Percentiles rank a stretch among this genome's conserved stretches.
phyloP scores from a whole-genome alignment of 148 eudicot genomes.

The Silene conica region DNA sequence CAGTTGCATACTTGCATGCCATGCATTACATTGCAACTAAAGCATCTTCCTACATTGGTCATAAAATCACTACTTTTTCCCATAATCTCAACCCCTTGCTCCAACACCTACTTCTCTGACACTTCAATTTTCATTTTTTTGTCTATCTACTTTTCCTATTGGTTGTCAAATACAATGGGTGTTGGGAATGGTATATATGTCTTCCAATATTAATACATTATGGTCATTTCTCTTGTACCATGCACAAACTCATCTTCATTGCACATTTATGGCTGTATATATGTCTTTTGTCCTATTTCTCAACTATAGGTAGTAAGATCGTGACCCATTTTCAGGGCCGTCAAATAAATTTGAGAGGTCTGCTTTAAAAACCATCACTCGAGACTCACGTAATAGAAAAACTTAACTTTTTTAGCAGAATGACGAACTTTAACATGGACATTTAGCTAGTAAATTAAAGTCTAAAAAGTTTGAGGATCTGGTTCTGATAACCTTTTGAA shows the following conservation, averaged over 20 bases:
- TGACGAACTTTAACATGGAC: too few relatives aligned
- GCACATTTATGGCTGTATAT: background rate
- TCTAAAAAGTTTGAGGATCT: too few relatives aligned
- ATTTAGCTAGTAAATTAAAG: too few relatives aligned
- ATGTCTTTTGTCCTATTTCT: background rate
- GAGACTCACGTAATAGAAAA: too few relatives aligned
- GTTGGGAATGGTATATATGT: conserved; percentile 17
- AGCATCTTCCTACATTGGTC: conserved; percentile 4
- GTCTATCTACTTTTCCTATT: background rate
- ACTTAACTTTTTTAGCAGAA: too few relatives aligned
- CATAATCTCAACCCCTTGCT: background rate
- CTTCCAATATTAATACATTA: background rate
- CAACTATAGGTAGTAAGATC: too few relatives aligned
- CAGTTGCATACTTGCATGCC: conserved; percentile 28
- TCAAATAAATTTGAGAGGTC: too few relatives aligned
- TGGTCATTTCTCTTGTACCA: background rate
- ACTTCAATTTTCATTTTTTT: too few relatives aligned
- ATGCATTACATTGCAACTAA: background rate
- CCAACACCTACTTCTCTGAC: conserved; percentile 5
- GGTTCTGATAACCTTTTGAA: too few relatives aligned
- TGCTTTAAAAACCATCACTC: too few relatives aligned
- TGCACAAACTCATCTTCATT: background rate
- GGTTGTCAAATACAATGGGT: background rate
- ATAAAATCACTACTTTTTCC: background rate
- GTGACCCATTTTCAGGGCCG: too few relatives aligned